Conservation (phyloP, 2,329 filamentous ascomycete genomes). For the Periconia sp. region DNA sequence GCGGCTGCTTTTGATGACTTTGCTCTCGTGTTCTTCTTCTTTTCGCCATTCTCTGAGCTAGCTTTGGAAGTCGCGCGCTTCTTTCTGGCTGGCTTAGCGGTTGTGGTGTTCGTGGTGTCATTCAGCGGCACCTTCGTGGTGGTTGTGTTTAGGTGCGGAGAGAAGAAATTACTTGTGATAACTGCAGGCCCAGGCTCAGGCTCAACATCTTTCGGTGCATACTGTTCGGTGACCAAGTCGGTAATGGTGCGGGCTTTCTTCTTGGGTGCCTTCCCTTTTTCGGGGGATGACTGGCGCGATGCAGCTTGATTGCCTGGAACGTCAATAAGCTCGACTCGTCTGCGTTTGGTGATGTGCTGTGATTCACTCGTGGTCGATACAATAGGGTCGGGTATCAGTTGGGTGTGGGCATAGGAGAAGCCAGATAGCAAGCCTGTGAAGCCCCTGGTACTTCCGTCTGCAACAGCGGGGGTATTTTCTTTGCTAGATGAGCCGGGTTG, state of each 20-base stretch:
- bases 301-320: conserved; percentile 24
- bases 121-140: conserved; percentile 27
- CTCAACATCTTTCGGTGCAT: conserved; percentile 17
- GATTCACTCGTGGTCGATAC: conserved; percentile 4
- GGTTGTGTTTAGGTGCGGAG: conserved; percentile 8
- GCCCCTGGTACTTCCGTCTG: conserved; percentile 2
- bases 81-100: conserved; percentile 17
- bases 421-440: conserved; percentile 32
- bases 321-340: conserved; percentile 34
- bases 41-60: conserved; percentile 9
- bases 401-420: conserved; percentile 28
- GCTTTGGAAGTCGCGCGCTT: conserved; percentile 26
- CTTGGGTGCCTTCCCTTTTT: conserved; percentile 39
- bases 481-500: conserved; percentile 23
- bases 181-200: conserved; percentile 2
- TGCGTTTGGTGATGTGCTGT: conserved; percentile 24
- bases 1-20: conserved; percentile 27
- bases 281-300: conserved; percentile 26
- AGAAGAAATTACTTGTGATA: conserved; percentile 28
- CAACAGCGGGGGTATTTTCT: conserved; percentile 21
- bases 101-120: conserved; percentile 16
- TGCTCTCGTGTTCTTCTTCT: conserved; percentile 1
- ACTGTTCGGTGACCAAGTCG: conserved; percentile 41
- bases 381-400: background rate
- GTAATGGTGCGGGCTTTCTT: conserved; percentile 45